Percentiles rank a stretch among this genome's conserved stretches.
Evolutionary conservation across 108 stramenopile species (phyloP).

Genomic region (Parietichytrium sp.): DNA sequence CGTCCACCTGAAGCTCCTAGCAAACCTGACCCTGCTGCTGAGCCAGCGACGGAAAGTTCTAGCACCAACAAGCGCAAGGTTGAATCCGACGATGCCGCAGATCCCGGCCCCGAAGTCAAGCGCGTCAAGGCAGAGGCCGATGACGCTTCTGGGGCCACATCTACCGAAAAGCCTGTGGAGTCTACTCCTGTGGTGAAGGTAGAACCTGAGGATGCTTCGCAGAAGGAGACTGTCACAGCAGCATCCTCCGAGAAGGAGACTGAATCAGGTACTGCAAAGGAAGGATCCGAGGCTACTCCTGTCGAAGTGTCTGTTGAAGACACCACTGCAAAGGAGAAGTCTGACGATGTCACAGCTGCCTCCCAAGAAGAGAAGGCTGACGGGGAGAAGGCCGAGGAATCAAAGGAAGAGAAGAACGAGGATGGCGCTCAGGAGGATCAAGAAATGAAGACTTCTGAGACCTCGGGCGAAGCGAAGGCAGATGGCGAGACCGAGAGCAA

Average conservation of each 20-base stretch:
- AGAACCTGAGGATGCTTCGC: neutral
- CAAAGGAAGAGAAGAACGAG: neutral
- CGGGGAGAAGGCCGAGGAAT: neutral
- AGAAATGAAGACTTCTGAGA: no score
- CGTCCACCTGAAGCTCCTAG: no score
- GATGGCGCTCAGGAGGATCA: neutral
- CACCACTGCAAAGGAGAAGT: neutral
- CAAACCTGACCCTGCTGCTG: no score
- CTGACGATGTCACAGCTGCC: neutral
- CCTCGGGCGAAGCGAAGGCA: no score
- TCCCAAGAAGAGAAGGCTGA: constrained; percentile 26
- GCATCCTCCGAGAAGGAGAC: neutral
- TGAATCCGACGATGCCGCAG: neutral
- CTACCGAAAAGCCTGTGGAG: neutral
- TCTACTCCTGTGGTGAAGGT: neutral
- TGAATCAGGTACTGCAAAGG: no score
- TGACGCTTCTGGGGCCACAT: constrained; percentile 34
- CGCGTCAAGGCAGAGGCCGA: neutral
- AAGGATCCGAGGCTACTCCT: no score
- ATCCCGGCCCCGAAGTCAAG: neutral
- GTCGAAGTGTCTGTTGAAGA: neutral
- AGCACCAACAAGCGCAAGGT: neutral
- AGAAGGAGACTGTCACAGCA: neutral
- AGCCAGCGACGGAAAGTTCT: no score
- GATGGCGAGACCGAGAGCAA: neutral